phyloP scores from a whole-genome alignment of 73 alveolate genomes.

The Symbiodinium pilosum region DNA sequence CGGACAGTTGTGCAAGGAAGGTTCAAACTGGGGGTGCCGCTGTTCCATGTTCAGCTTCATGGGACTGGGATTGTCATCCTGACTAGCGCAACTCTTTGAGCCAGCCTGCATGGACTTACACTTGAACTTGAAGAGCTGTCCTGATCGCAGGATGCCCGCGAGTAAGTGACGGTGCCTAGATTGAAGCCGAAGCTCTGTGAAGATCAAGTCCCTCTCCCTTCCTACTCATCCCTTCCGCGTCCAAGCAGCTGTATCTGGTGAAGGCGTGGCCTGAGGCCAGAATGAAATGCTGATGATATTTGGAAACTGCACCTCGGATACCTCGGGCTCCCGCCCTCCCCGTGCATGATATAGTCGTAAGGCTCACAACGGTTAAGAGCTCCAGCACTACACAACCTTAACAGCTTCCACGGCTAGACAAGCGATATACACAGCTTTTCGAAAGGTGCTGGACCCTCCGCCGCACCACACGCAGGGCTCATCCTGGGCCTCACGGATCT shows the following conservation, averaged over 20 bases:
- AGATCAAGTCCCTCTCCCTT: too few relatives aligned
- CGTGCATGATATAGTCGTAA: conserved; percentile 71
- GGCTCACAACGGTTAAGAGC: conserved; percentile 62
- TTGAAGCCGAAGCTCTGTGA: not conserved
- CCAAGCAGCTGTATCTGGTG: conserved; percentile 46
- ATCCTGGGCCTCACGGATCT: conserved; percentile 10
- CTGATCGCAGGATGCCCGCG: not conserved
- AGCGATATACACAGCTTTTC: too few relatives aligned
- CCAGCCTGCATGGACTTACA: not conserved
- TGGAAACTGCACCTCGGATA: not conserved
- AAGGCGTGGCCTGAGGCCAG: conserved; percentile 37
- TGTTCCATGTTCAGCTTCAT: not conserved
- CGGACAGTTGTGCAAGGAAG: too few relatives aligned
- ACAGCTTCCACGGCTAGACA: too few relatives aligned
- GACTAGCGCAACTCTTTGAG: too few relatives aligned
- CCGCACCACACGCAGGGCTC: conserved; percentile 93
- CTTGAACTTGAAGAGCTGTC: not conserved
- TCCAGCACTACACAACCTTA: conserved; percentile 75
- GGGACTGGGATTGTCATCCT: not conserved
- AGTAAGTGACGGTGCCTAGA: not conserved
- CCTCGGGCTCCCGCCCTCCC: conserved; percentile 32
- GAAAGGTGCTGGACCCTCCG: conserved; percentile 17
- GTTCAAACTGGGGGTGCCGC: not conserved
- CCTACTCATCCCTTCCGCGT: not conserved
- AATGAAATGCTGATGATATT: not conserved